Conservation (phyloP, 352 stramenopile species). For the Globisporangium megalacanthum region DNA sequence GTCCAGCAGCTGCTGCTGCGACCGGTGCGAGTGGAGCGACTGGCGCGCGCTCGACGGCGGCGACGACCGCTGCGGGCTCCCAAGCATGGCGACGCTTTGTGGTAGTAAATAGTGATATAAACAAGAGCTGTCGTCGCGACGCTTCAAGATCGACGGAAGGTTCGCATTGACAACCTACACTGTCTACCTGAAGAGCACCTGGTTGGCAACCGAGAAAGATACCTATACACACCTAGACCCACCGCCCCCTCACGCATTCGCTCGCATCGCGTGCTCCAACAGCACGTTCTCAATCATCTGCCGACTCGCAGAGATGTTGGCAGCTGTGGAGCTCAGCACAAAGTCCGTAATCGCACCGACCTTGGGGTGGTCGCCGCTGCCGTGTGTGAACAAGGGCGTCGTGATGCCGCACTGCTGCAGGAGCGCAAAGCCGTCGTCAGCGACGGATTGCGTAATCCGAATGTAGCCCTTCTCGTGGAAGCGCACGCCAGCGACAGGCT, state of each 20-base stretch:
- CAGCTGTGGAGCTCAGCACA: too few relatives aligned
- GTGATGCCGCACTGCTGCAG: slow-evolving; percentile 57
- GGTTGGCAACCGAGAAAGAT: too few relatives aligned
- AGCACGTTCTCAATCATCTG: too few relatives aligned
- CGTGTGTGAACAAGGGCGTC: slow-evolving; percentile 31
- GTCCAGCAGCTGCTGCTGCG: slow-evolving; percentile 24
- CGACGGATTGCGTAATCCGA: slow-evolving; percentile 31
- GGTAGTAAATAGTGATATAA: too few relatives aligned
- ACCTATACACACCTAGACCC: too few relatives aligned
- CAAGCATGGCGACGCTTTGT: neutral
- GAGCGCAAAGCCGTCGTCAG: slow-evolving; percentile 27
- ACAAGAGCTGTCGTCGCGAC: slow-evolving; percentile 1
- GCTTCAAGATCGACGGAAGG: too few relatives aligned
- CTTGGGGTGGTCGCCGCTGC: too few relatives aligned
- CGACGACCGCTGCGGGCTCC: slow-evolving; percentile 10
- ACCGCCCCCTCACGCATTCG: too few relatives aligned
- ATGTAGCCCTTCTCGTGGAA: slow-evolving; percentile 59
- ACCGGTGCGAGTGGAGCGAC: neutral
- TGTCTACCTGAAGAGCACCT: too few relatives aligned
- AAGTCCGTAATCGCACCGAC: too few relatives aligned
- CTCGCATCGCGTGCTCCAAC: too few relatives aligned
- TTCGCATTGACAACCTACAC: neutral
- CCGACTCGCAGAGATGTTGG: too few relatives aligned
- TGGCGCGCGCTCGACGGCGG: neutral
- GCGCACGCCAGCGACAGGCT: slow-evolving; percentile 29